Base-by-base conservation (phyloP, 164 flowering plant genomes). In the Berberis vulgaris region DNA sequence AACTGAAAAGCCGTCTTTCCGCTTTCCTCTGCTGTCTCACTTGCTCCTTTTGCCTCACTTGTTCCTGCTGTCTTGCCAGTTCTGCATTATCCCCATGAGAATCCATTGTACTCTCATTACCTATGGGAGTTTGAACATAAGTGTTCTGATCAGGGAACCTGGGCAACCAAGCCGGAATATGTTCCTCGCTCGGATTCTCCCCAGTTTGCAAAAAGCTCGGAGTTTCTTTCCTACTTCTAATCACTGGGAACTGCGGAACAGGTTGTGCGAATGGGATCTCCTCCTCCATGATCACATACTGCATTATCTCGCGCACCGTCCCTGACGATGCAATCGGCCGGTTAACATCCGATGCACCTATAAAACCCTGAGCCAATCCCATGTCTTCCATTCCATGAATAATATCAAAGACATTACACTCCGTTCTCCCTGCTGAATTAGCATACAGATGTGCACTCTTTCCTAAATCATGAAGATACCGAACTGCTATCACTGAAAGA, bases 371-470 rank as follows among this genome's bases (percentile, higher is more conserved):
- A 0, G 67, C 64, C 0, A 71, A 72, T 3, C 75, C 80, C 66
- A 84, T 76, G 68, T 85, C 93, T 65, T 89, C 88, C 70, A 92
- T 74, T 38, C 86, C 96, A 59, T 81, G 93, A 65, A 87, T 62
- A 41, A 88, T 68, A 77, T 92, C 97, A 67, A 86, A 82, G 41
- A 75, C 77, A 59, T 83, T 89, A 65, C 82, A 83, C 13, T 85
- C 83, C 2, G 79, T 78, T 69, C 97, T 85, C 42, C 89, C 86
- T 1, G 91, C 79, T 49, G 73, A 63, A 79, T 81, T 80, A 2
- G 92, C 86, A 72, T 73, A 74, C 42, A 42, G 75, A 59, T 64
- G 64, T 0, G 95, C 83, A 11, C 71, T 66, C 71, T 80, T 84
- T 55, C 95, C 98, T 13, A 89, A 57, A 8, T 75, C 79, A 1